Evolutionary conservation across 2,329 filamentous ascomycete species (phyloP).

Genomic region (Ilyonectria destructans): DNA sequence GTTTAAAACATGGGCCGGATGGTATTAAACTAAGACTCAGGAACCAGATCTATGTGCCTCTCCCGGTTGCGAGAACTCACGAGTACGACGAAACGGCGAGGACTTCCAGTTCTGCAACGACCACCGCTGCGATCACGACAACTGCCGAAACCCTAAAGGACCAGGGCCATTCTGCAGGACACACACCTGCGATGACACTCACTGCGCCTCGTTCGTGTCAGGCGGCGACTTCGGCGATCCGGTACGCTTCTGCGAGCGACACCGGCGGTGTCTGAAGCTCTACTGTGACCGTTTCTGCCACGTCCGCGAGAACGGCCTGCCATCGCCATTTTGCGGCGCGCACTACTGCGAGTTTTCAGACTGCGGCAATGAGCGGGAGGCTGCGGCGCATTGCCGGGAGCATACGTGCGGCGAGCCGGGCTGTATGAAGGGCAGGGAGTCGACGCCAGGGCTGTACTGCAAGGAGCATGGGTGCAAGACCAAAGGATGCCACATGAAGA

Average conservation of each 20-base stretch:
- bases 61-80: slow-evolving; percentile 45
- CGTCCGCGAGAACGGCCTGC: slow-evolving; percentile 45
- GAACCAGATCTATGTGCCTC: slow-evolving; percentile 49
- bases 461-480: slow-evolving; percentile 48
- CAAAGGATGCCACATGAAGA: slow-evolving; percentile 43
- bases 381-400: slow-evolving; percentile 42
- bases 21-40: slow-evolving; percentile 15
- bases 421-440: slow-evolving; percentile 41
- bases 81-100: slow-evolving; percentile 36
- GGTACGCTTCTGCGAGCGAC: slow-evolving; percentile 50
- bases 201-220: slow-evolving; percentile 46
- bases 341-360: slow-evolving; percentile 51
- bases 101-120: slow-evolving; percentile 48
- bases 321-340: slow-evolving; percentile 47
- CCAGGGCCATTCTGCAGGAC: slow-evolving; percentile 43
- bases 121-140: slow-evolving; percentile 48
- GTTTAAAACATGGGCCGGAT: background rate
- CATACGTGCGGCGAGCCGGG: slow-evolving; percentile 50
- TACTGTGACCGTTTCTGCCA: slow-evolving; percentile 49
- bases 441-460: slow-evolving; percentile 39
- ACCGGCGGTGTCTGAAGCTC: slow-evolving; percentile 45
- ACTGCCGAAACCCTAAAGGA: slow-evolving; percentile 42
- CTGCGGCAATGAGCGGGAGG: slow-evolving; percentile 46
- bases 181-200: slow-evolving; percentile 50
- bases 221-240: slow-evolving; percentile 37